Conservation (phyloP, 2,329 filamentous ascomycete species). For the Penicillium sp. region DNA sequence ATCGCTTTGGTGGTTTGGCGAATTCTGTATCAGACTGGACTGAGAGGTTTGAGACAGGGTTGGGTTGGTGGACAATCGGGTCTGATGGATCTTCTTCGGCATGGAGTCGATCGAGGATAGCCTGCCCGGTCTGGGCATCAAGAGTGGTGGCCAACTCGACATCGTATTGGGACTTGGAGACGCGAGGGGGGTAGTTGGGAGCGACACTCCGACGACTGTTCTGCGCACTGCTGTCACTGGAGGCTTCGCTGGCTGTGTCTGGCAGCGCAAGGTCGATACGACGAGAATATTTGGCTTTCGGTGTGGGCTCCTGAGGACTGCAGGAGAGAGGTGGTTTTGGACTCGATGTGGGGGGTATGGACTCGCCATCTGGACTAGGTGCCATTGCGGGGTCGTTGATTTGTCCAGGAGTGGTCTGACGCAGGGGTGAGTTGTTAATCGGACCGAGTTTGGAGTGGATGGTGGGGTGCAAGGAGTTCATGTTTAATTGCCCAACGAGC, state of each 20-base stretch:
- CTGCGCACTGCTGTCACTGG: conserved; percentile 24
- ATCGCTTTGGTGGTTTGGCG: conserved; percentile 40
- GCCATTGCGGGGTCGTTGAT: conserved; percentile 21
- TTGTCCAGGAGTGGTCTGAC: conserved; percentile 32
- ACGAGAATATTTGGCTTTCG: conserved; percentile 37
- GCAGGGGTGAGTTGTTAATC: conserved; percentile 33
- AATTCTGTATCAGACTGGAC: conserved; percentile 22
- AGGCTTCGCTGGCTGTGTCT: conserved; percentile 39
- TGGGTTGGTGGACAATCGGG: conserved; percentile 21
- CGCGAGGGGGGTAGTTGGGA: neutral
- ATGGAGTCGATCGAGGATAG: conserved; percentile 26
- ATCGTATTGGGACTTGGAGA: conserved; percentile 25
- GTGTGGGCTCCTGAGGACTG: conserved; percentile 29
- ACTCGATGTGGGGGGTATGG: conserved; percentile 6
- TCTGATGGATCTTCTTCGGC: conserved; percentile 21
- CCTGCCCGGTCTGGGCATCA: conserved; percentile 45
- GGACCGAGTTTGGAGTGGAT: conserved; percentile 30
- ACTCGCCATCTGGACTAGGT: conserved; percentile 12
- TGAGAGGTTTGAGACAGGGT: conserved; percentile 6
- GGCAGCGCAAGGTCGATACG: conserved; percentile 42
- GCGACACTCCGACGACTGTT: conserved; percentile 5
- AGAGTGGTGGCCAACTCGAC: conserved; percentile 44
- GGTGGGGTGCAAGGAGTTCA: conserved; percentile 45
- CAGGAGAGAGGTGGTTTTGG: conserved; percentile 12
- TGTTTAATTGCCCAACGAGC: conserved; percentile 49